These are phyloP conservation scores for Cryptococcus wingfieldii DNA, from an alignment of 1,284 basidiomycete genomes.

Conservation along the genomic window DNA sequence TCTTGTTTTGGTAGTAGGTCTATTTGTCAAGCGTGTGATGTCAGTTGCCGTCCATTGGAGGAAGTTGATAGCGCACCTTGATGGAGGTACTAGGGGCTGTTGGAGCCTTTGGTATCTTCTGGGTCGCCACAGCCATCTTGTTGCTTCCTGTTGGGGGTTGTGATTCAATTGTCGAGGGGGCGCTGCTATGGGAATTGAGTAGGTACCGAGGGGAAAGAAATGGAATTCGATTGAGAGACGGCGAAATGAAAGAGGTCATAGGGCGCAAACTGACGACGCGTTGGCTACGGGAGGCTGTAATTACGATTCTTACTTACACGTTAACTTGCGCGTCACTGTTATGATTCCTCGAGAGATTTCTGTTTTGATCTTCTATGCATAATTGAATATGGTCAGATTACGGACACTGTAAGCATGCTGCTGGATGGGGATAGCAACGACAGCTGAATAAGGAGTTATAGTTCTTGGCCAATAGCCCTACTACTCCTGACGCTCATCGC, in stretches of 20 bases:
- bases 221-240: neutral
- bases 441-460: no score
- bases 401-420: neutral
- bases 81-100: conserved; percentile 20
- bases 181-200: neutral
- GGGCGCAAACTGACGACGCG: neutral
- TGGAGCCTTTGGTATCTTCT: conserved; percentile 21
- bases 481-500: no score
- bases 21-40: conserved; percentile 32
- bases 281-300: neutral
- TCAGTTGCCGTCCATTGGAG: neutral
- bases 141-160: neutral
- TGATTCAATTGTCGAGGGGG: neutral
- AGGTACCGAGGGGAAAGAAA: neutral
- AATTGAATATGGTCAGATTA: neutral
- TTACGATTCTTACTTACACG: no score
- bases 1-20: conserved; percentile 93
- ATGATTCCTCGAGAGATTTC: neutral
- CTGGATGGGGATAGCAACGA: neutral
- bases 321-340: neutral
- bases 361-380: neutral
- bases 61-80: conserved; percentile 20
- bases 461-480: no score
- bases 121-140: conserved; percentile 26
- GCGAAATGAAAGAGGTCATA: neutral